Conservation (phyloP, 257 asterid species). For the Penstemon barbatus region DNA sequence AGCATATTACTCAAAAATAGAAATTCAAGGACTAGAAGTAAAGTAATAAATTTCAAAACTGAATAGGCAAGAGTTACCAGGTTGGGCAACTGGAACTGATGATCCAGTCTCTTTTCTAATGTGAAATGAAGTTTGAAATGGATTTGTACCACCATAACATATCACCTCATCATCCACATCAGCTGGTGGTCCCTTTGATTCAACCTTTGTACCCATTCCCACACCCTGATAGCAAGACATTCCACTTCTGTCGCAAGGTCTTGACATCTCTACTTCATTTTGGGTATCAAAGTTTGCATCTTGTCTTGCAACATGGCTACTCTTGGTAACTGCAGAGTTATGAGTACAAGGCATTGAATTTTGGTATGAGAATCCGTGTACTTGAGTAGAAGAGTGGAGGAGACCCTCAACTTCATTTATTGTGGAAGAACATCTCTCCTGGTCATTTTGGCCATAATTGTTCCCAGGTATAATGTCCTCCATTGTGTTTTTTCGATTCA, state of each 20-base stretch:
- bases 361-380: slow-evolving; percentile 23
- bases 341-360: slow-evolving; percentile 21
- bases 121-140: slow-evolving; percentile 34
- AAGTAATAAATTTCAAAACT: neutral
- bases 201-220: slow-evolving; percentile 27
- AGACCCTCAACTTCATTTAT: slow-evolving; percentile 30
- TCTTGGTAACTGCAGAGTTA: slow-evolving; percentile 26
- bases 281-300: slow-evolving; percentile 37
- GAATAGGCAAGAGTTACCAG: slow-evolving; percentile 42
- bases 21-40: neutral
- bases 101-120: slow-evolving; percentile 42
- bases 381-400: slow-evolving; percentile 28
- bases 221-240: slow-evolving; percentile 31
- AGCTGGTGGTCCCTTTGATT: slow-evolving; percentile 23
- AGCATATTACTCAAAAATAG: neutral
- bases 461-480: slow-evolving; percentile 26
- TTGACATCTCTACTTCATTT: slow-evolving; percentile 36
- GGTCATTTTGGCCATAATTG: slow-evolving; percentile 32
- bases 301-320: slow-evolving; percentile 26
- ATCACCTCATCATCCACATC: slow-evolving; percentile 50
- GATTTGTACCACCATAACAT: slow-evolving; percentile 40
- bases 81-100: slow-evolving; percentile 35
- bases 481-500: slow-evolving; percentile 23
- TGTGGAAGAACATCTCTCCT: slow-evolving; percentile 30
- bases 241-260: slow-evolving; percentile 33